phyloP scores from a whole-genome alignment of 2,329 filamentous ascomycete genomes.

The Ascochyta pisi region DNA sequence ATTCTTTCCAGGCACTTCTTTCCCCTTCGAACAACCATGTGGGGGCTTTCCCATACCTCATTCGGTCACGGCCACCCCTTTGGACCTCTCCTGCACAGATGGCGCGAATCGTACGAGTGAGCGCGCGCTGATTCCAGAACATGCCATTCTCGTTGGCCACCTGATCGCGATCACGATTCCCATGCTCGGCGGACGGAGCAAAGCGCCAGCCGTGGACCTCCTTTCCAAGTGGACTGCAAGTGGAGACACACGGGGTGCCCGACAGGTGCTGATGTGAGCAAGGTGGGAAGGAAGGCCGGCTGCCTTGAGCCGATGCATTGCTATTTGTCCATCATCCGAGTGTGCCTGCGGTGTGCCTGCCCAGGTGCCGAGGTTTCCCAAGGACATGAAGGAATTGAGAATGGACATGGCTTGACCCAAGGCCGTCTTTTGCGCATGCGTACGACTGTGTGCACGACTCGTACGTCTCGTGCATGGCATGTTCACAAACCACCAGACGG shows the following conservation, averaged over 20 bases:
- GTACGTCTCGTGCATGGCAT: neutral
- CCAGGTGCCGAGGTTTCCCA: neutral
- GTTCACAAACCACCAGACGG: too few relatives aligned
- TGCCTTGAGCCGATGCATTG: neutral
- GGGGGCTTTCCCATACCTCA: neutral
- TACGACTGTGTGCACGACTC: neutral
- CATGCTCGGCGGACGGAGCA: constrained; percentile 7
- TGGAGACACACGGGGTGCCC: constrained; percentile 7
- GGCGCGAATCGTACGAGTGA: constrained; percentile 1
- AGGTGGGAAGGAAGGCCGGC: neutral
- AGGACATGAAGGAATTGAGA: neutral
- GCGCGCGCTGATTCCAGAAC: neutral
- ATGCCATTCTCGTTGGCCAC: constrained; percentile 2
- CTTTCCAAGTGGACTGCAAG: neutral
- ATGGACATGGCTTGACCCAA: too few relatives aligned
- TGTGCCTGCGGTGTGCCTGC: neutral
- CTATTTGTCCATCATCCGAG: constrained; percentile 12
- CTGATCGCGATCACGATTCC: constrained; percentile 7
- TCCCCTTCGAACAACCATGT: constrained; percentile 4
- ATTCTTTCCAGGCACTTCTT: neutral
- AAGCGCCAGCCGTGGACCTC: neutral
- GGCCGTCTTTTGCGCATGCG: too few relatives aligned
- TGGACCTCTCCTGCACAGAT: neutral
- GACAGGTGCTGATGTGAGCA: constrained; percentile 5
- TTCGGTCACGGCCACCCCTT: neutral